Conservation (phyloP, 2,329 filamentous ascomycete species). For the Amauroascus niger region DNA sequence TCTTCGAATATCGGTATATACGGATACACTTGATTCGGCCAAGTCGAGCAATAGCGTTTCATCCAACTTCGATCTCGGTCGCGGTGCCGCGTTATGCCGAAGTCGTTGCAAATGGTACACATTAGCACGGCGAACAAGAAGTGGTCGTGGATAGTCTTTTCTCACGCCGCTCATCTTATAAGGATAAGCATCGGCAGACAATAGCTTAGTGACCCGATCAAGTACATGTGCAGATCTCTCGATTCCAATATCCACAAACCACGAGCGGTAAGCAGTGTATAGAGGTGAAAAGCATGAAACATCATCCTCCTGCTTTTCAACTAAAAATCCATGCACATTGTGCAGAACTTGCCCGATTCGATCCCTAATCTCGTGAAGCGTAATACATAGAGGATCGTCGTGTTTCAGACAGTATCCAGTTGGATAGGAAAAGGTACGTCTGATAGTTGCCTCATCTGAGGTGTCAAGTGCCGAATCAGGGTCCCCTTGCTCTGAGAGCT, state of each 20-base stretch:
- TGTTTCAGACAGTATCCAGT: constrained; percentile 71
- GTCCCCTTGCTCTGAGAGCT: constrained; percentile 27
- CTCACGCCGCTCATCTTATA: constrained; percentile 91
- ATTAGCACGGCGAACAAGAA: constrained; percentile 87
- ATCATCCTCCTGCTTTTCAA: constrained; percentile 80
- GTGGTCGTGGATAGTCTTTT: constrained; percentile 82
- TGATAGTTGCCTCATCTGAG: constrained; percentile 53
- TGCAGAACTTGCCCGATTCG: constrained; percentile 72
- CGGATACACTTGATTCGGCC: constrained; percentile 76
- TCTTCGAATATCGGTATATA: constrained; percentile 91
- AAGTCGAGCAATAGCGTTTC: constrained; percentile 75
- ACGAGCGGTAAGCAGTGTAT: constrained; percentile 85
- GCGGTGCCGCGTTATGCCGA: constrained; percentile 81
- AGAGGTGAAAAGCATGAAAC: constrained; percentile 89
- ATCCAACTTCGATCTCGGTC: constrained; percentile 83
- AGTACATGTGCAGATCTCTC: constrained; percentile 89
- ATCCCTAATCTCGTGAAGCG: constrained; percentile 72
- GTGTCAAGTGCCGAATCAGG: constrained; percentile 46
- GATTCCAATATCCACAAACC: constrained; percentile 96
- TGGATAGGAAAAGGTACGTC: constrained; percentile 78
- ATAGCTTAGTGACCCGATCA: constrained; percentile 73
- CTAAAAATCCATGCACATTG: constrained; percentile 73
- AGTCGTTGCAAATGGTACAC: constrained; percentile 91
- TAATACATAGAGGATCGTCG: constrained; percentile 56
- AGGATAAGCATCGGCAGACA: constrained; percentile 75